Percentiles rank a stretch among this genome's conserved stretches.
Conservation (phyloP, 257 asterid genomes). For the Eustoma russellianum region DNA sequence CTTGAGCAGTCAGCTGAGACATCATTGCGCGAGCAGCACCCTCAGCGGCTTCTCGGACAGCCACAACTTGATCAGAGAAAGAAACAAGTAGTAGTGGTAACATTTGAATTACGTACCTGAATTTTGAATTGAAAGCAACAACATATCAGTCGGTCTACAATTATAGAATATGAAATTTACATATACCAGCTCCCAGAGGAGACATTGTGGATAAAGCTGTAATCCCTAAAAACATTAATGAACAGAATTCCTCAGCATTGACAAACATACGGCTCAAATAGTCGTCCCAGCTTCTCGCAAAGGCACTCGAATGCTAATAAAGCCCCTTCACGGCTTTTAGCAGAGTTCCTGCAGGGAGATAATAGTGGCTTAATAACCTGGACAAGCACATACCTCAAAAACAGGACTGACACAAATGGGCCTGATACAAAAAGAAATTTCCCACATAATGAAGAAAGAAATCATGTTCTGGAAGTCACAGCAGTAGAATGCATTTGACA, state of each 20-base stretch:
- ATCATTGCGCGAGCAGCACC: slow-evolving; percentile 99
- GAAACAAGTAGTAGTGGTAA: slow-evolving; percentile 82
- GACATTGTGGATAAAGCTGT: no score
- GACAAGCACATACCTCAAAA: no score
- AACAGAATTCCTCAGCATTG: background rate
- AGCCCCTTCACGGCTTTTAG: slow-evolving; percentile 94
- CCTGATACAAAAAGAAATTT: background rate
- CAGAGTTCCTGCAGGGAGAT: slow-evolving; percentile 56
- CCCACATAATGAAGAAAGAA: background rate
- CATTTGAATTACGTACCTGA: slow-evolving; percentile 90
- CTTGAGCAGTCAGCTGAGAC: slow-evolving; percentile 94
- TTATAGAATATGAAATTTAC: no score
- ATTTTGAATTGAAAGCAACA: background rate
- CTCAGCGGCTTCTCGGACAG: slow-evolving; percentile 98
- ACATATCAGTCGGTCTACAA: no score
- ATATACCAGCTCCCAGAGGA: background rate
- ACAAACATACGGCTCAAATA: slow-evolving; percentile 92
- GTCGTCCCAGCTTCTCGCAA: slow-evolving; percentile 88
- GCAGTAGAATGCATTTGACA: background rate
- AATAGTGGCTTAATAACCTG: no score
- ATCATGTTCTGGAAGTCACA: background rate
- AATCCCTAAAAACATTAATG: no score
- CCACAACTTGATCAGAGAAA: slow-evolving; percentile 94
- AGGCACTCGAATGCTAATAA: slow-evolving; percentile 91
- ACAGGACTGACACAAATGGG: background rate